phyloP scores from a whole-genome alignment of 108 stramenopile genomes.

The Skeletonema tropicum region DNA sequence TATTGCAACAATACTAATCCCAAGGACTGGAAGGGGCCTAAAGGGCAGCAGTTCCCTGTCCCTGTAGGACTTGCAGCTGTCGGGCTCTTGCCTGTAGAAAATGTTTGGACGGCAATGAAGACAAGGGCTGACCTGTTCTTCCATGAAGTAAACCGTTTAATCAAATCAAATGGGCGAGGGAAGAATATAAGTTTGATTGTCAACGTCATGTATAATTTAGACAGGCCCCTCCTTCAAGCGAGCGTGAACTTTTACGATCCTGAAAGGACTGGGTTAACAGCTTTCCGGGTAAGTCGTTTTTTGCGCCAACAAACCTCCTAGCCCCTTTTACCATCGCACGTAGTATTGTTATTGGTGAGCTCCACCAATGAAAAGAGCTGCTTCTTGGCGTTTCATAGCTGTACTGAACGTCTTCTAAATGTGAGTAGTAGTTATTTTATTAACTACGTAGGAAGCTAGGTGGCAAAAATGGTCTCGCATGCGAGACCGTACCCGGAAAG shows the following conservation, averaged over 20 bases:
- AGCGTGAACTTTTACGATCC: not conserved
- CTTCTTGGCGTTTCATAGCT: too few species aligned
- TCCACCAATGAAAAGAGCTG: too few species aligned
- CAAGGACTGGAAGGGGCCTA: not conserved
- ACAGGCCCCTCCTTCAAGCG: not conserved
- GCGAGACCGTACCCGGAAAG: too few species aligned
- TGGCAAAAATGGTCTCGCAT: too few species aligned
- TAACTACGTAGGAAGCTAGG: too few species aligned
- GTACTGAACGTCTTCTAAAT: too few species aligned
- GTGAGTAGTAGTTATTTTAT: too few species aligned
- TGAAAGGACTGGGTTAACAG: not conserved
- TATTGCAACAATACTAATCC: slow-evolving; percentile 5
- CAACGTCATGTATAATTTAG: not conserved
- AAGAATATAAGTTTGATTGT: not conserved
- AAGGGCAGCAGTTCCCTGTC: not conserved
- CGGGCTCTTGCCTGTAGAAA: not conserved
- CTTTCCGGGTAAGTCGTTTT: too few species aligned
- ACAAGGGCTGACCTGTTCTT: not conserved
- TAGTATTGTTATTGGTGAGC: too few species aligned
- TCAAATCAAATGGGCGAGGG: not conserved
- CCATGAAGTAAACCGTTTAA: not conserved
- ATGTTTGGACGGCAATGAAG: not conserved
- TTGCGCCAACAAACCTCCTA: too few species aligned
- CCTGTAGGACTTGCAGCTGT: not conserved
- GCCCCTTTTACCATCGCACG: too few species aligned